Conservation (phyloP, 441 rosid genomes). For the Isatis lusitanica region DNA sequence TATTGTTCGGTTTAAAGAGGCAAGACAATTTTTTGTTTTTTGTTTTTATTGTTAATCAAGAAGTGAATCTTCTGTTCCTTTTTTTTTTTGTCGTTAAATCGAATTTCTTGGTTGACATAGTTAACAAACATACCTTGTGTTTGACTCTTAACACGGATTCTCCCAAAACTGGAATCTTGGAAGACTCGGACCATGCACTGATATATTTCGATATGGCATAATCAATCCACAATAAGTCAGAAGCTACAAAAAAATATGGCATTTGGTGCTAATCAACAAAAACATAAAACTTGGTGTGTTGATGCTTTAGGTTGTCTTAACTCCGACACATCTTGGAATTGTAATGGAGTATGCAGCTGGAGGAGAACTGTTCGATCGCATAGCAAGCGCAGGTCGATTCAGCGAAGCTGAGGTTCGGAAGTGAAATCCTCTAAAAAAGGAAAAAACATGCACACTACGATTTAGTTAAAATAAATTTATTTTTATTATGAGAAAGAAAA, state of each 20-base stretch:
- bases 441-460: neutral
- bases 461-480: too few species aligned
- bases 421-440: too few species aligned
- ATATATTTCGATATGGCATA: neutral
- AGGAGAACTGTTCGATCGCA: slow-evolving; percentile 87
- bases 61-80: neutral
- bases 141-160: slow-evolving; percentile 12
- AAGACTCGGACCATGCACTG: neutral
- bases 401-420: slow-evolving; percentile 93
- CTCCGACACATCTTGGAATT: slow-evolving; percentile 89
- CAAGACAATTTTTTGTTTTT: neutral
- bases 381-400: slow-evolving; percentile 80
- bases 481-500: too few species aligned
- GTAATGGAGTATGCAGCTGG: slow-evolving; percentile 99
- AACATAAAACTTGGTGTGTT: neutral
- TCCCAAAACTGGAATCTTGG: neutral
- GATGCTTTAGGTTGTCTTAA: slow-evolving; percentile 67
- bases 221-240: neutral
- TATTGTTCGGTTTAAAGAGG: slow-evolving; percentile 43
- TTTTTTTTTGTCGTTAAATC: neutral
- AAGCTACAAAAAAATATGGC: neutral
- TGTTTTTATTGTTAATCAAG: neutral
- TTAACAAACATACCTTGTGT: neutral
- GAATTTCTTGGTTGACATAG: slow-evolving; percentile 3
- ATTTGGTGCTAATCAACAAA: neutral